Conservation (phyloP, 129 eudicot species). For the Escallonia rubra region DNA sequence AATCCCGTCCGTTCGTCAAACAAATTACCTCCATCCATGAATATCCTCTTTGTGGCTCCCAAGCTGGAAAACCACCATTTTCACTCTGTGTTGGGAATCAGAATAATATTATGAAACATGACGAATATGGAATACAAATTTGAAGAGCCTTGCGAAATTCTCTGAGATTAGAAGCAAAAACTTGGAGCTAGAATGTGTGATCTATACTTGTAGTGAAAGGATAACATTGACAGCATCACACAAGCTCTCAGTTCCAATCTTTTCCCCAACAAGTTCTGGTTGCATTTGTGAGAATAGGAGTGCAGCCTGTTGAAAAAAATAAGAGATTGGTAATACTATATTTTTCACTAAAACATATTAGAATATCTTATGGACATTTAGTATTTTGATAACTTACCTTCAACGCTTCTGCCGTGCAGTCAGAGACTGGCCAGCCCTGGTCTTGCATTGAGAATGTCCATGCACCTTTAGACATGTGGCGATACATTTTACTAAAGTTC, state of each 20-base stretch:
- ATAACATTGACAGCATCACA: constrained; percentile 65
- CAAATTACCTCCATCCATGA: constrained; percentile 64
- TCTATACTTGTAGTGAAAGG: constrained; percentile 60
- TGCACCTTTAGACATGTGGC: constrained; percentile 58
- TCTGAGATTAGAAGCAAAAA: too few species aligned
- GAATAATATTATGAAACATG: neutral
- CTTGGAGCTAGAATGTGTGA: neutral
- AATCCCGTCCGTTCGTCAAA: neutral
- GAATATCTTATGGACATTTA: too few species aligned
- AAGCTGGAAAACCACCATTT: constrained; percentile 46
- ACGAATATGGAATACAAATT: too few species aligned
- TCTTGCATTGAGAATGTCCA: constrained; percentile 69
- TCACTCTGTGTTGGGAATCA: constrained; percentile 24
- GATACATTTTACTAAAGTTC: constrained; percentile 36
- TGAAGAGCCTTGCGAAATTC: too few species aligned
- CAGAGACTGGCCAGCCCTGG: constrained; percentile 75
- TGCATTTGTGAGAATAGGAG: constrained; percentile 43
- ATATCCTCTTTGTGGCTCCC: constrained; percentile 72
- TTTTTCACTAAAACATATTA: neutral
- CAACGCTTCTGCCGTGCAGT: constrained; percentile 76
- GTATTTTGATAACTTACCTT: constrained; percentile 25
- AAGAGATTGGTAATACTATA: neutral
- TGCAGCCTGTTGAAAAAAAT: constrained; percentile 23
- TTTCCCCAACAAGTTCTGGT: constrained; percentile 44
- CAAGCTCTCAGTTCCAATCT: constrained; percentile 29